These are phyloP conservation scores for Agaricus subrufescens DNA, from an alignment of 768 basidiomycete genomes.

Conservation along the genomic window DNA sequence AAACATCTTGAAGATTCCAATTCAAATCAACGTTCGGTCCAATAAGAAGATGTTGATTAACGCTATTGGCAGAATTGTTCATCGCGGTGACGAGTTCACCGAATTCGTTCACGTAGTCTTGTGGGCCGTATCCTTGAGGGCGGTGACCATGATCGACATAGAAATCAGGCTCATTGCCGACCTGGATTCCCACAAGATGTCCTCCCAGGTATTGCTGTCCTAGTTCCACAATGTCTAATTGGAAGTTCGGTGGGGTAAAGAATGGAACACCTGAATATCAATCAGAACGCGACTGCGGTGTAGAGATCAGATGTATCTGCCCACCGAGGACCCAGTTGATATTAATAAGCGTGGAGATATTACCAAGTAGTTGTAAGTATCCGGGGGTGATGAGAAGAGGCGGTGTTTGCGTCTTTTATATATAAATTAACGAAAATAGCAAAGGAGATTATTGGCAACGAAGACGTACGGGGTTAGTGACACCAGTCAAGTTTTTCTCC, in stretches of 20 bases:
- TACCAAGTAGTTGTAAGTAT: slow-evolving; percentile 59
- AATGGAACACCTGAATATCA: slow-evolving; percentile 54
- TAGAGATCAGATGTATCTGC: not conserved
- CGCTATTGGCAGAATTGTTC: slow-evolving; percentile 28
- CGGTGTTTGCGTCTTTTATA: slow-evolving; percentile 58
- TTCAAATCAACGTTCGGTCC: slow-evolving; percentile 50
- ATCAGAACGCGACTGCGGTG: not conserved
- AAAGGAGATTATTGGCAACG: not conserved
- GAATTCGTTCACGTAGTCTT: slow-evolving; percentile 55
- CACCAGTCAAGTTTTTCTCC: slow-evolving; percentile 37
- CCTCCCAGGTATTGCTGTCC: slow-evolving; percentile 67
- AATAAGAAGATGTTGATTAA: slow-evolving; percentile 43
- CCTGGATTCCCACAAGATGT: slow-evolving; percentile 62
- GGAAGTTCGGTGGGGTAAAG: slow-evolving; percentile 54
- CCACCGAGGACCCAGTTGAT: slow-evolving; percentile 52
- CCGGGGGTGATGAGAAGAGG: slow-evolving; percentile 61
- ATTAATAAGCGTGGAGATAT: slow-evolving; percentile 56
- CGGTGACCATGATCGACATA: slow-evolving; percentile 40
- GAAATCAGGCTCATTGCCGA: slow-evolving; percentile 66
- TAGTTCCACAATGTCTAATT: slow-evolving; percentile 51
- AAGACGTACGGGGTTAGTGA: slow-evolving; percentile 35
- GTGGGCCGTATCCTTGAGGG: slow-evolving; percentile 30
- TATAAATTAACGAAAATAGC: not conserved
- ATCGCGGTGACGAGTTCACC: slow-evolving; percentile 41
- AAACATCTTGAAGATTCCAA: slow-evolving; percentile 51